Percentiles rank a stretch among this genome's conserved stretches.
These are phyloP conservation scores for Penicillium argentinense DNA, from an alignment of 495 filamentous ascomycete genomes.

Conservation along the genomic window DNA sequence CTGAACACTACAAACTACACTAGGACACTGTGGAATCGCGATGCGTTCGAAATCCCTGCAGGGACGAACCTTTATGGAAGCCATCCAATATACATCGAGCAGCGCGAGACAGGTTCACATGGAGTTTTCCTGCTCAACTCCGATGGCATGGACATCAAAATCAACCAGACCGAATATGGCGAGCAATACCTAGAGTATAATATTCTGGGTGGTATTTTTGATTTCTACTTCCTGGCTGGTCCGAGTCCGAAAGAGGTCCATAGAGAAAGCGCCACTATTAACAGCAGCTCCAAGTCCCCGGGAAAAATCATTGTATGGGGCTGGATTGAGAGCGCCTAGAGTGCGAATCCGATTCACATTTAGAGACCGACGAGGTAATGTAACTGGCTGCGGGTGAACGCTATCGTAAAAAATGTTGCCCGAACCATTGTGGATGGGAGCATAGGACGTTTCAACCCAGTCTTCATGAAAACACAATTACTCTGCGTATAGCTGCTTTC, in stretches of 20 bases:
- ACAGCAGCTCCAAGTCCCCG: neutral
- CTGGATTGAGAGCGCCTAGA: neutral
- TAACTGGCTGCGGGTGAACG: neutral
- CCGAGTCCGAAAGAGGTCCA: slow-evolving; percentile 46
- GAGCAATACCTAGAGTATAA: slow-evolving; percentile 69
- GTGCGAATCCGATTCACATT: neutral
- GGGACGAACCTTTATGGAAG: slow-evolving; percentile 51
- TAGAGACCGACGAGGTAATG: neutral
- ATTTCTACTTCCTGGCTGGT: slow-evolving; percentile 55
- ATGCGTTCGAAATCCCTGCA: slow-evolving; percentile 30
- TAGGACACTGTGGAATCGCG: slow-evolving; percentile 64
- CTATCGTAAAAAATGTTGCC: neutral
- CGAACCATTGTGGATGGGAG: neutral
- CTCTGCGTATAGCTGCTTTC: too few relatives aligned
- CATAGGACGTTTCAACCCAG: neutral
- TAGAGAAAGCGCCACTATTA: neutral
- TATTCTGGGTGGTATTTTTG: slow-evolving; percentile 54
- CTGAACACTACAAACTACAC: slow-evolving; percentile 48
- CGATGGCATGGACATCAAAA: slow-evolving; percentile 67
- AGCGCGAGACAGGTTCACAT: slow-evolving; percentile 51
- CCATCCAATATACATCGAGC: slow-evolving; percentile 55
- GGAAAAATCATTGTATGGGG: neutral
- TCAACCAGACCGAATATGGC: slow-evolving; percentile 38
- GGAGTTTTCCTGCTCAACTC: slow-evolving; percentile 56
- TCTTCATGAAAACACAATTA: neutral